These are phyloP conservation scores for Naganishia liquefaciens DNA, from an alignment of 1,284 basidiomycete species.

Conservation along the genomic window DNA sequence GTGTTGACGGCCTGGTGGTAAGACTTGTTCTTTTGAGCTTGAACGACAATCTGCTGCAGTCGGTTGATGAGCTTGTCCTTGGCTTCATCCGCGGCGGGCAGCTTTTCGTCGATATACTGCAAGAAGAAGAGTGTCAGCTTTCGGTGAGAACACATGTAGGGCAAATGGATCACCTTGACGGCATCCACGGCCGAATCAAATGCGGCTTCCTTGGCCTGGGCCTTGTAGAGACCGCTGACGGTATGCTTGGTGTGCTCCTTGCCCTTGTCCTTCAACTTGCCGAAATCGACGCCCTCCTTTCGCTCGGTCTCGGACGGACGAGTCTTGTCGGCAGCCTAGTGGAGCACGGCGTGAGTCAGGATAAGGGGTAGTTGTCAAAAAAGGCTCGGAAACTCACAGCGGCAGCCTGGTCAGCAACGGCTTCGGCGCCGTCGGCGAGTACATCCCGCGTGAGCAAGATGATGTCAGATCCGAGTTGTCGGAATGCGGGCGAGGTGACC, in stretches of 20 bases:
- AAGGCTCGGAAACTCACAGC: conserved; percentile 31
- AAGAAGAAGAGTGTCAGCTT: conserved; percentile 23
- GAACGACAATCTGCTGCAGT: conserved; percentile 50
- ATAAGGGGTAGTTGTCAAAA: background rate
- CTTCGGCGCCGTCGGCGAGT: conserved; percentile 53
- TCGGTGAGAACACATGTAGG: background rate
- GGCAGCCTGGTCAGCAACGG: conserved; percentile 44
- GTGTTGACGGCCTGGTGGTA: conserved; percentile 54
- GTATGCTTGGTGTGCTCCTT: conserved; percentile 50
- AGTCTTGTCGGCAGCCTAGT: conserved; percentile 42
- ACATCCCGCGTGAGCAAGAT: conserved; percentile 54
- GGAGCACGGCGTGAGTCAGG: background rate
- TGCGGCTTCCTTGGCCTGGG: conserved; percentile 43
- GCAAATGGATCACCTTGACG: conserved; percentile 33
- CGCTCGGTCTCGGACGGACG: conserved; percentile 49
- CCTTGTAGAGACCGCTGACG: conserved; percentile 45
- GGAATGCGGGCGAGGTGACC: conserved; percentile 53
- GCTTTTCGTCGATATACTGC: conserved; percentile 55
- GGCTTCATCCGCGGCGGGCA: conserved; percentile 55
- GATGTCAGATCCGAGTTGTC: conserved; percentile 53
- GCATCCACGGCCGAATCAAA: conserved; percentile 44
- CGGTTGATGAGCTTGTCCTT: conserved; percentile 54
- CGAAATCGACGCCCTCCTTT: conserved; percentile 49
- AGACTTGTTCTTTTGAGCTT: conserved; percentile 50
- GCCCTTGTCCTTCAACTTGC: conserved; percentile 49